Percentiles rank a stretch among this genome's conserved stretches.
Conservation (phyloP, 2,329 filamentous ascomycete genomes). For the Cytospora leucostoma region DNA sequence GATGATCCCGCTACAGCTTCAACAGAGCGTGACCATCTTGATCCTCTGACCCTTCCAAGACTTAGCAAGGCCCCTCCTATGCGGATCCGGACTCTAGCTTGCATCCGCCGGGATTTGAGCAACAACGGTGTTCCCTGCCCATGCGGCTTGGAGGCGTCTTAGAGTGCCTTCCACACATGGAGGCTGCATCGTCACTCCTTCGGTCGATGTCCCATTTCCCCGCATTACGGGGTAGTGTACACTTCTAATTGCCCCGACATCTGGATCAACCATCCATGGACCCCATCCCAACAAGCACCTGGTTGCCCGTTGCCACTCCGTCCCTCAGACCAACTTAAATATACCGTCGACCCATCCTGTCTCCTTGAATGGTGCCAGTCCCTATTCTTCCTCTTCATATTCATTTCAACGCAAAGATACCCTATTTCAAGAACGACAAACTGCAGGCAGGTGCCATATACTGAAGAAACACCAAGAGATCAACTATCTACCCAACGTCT, state of each 20-base stretch:
- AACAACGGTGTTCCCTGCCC: not conserved
- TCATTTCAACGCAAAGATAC: constrained; percentile 14
- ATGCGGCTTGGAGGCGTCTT: not conserved
- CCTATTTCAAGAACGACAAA: not conserved
- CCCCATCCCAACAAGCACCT: constrained; percentile 14
- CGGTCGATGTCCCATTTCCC: constrained; percentile 15
- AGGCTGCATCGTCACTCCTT: constrained; percentile 12
- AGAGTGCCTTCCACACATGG: not conserved
- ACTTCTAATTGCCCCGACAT: constrained; percentile 11
- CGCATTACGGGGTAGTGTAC: constrained; percentile 19
- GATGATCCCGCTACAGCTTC: not conserved
- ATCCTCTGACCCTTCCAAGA: not conserved
- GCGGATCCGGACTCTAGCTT: constrained; percentile 26
- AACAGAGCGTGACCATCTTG: constrained; percentile 1
- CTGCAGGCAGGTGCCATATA: not conserved
- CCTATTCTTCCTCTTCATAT: not conserved
- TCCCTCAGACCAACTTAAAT: not conserved
- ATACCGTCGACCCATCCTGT: constrained; percentile 3
- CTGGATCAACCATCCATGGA: constrained; percentile 5
- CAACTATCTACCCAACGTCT: not conserved
- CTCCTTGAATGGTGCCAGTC: not conserved
- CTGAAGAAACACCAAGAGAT: not conserved
- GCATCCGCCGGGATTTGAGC: not conserved
- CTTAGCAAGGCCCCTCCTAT: not conserved
- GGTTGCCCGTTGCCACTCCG: constrained; percentile 6